Conservation (phyloP, 2,329 filamentous ascomycete genomes). For the Fusarium caatingaense region DNA sequence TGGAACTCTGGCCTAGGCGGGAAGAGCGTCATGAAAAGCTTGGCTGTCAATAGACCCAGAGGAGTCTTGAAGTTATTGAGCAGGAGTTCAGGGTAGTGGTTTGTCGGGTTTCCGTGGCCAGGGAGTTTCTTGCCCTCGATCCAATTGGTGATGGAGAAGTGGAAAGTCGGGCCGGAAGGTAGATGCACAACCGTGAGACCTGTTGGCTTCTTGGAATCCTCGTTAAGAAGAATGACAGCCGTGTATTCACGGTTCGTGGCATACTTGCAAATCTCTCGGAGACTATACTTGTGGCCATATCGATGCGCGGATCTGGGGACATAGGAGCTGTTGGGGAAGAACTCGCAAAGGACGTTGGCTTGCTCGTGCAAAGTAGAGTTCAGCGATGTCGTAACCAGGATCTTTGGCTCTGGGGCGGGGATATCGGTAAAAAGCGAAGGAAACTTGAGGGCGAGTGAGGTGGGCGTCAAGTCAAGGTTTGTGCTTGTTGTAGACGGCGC, state of each 20-base stretch:
- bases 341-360: constrained; percentile 78
- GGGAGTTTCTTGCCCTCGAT: constrained; percentile 87
- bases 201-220: constrained; percentile 86
- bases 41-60: constrained; percentile 86
- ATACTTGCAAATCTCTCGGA: constrained; percentile 90
- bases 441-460: constrained; percentile 70
- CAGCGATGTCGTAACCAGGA: constrained; percentile 90
- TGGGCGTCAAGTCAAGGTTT: constrained; percentile 71
- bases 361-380: constrained; percentile 89
- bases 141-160: constrained; percentile 92
- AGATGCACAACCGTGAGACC: constrained; percentile 87
- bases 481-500: constrained; percentile 71
- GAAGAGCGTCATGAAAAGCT: constrained; percentile 72
- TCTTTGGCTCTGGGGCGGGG: constrained; percentile 76
- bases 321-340: constrained; percentile 91
- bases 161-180: constrained; percentile 88
- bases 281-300: constrained; percentile 89
- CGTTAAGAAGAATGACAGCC: constrained; percentile 83
- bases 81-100: constrained; percentile 89
- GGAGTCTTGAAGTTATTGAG: constrained; percentile 96
- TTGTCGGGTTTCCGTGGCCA: constrained; percentile 88
- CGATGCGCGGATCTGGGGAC: constrained; percentile 86
- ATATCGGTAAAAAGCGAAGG: constrained; percentile 70
- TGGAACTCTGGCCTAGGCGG: constrained; percentile 84
- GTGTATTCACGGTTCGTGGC: constrained; percentile 86